A percentile compares a stretch with the other conserved stretches of the same genome.
Evolutionary conservation across 2,329 filamentous ascomycete genomes (phyloP).

Genomic region (Coleophoma cylindrospora): DNA sequence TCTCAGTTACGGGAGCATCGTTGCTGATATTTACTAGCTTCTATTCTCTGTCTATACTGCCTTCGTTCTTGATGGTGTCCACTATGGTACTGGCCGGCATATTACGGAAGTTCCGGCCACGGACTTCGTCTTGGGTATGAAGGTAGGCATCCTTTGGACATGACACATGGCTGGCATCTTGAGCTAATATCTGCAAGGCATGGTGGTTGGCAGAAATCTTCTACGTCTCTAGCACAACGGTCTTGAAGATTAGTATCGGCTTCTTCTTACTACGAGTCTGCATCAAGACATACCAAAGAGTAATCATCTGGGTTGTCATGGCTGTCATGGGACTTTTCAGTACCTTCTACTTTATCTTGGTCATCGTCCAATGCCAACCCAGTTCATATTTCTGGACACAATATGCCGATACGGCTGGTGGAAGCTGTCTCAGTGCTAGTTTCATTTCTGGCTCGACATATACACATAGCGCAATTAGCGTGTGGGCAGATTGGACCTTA

Average conservation of each 20-base stretch:
- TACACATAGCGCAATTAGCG: constrained; percentile 31
- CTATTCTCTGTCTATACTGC: constrained; percentile 10
- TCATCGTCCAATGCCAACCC: constrained; percentile 30
- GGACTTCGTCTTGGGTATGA: constrained; percentile 8
- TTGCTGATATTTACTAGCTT: constrained; percentile 4
- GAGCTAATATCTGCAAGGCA: constrained; percentile 5
- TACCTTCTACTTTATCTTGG: constrained; percentile 32
- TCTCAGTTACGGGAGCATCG: neutral
- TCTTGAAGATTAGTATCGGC: constrained; percentile 31
- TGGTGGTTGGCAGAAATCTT: constrained; percentile 20
- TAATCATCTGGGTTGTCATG: constrained; percentile 26
- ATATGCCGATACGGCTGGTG: constrained; percentile 16
- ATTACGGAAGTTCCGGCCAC: constrained; percentile 1
- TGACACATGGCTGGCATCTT: neutral
- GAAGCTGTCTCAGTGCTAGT: constrained; percentile 22
- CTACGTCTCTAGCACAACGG: constrained; percentile 34
- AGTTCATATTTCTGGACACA: constrained; percentile 30
- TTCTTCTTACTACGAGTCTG: constrained; percentile 31
- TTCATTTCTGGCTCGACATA: constrained; percentile 28
- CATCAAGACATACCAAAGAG: constrained; percentile 21
- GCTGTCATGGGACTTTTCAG: constrained; percentile 25
- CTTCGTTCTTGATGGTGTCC: constrained; percentile 13
- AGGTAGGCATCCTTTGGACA: constrained; percentile 6
- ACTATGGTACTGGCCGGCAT: constrained; percentile 13
- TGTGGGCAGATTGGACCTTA: constrained; percentile 31